These are phyloP conservation scores for Anacardium occidentale DNA, from an alignment of 345 rosid species.

Conservation along the genomic window DNA sequence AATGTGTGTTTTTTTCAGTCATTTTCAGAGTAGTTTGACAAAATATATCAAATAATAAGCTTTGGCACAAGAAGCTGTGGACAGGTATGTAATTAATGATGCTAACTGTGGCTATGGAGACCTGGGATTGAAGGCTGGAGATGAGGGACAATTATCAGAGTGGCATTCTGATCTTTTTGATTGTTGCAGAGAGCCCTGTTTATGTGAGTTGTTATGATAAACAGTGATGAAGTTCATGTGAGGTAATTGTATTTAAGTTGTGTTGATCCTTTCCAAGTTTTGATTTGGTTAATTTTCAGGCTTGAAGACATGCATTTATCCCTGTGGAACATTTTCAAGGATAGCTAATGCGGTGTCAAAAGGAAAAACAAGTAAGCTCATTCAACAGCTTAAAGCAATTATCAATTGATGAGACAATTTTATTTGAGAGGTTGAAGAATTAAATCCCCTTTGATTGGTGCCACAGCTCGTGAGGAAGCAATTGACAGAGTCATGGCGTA, in stretches of 20 bases:
- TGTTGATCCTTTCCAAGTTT: not conserved
- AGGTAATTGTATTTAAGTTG: not conserved
- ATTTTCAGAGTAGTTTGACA: too few species aligned
- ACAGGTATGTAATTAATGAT: conserved; percentile 30
- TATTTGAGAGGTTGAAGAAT: not conserved
- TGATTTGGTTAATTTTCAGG: conserved; percentile 4
- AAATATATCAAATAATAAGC: too few species aligned
- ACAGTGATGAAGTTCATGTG: not conserved
- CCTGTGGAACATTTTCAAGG: conserved; percentile 33
- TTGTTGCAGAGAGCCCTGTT: conserved; percentile 32
- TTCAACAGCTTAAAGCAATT: too few species aligned
- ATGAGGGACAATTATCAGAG: not conserved
- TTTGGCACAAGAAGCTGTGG: not conserved
- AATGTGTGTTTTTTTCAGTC: too few species aligned
- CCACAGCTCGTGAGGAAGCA: conserved; percentile 28
- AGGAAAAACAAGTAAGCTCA: conserved; percentile 29
- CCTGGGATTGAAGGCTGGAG: conserved; percentile 16
- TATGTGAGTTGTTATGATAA: conserved; percentile 26
- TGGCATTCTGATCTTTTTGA: conserved; percentile 32
- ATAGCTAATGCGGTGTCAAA: conserved; percentile 27
- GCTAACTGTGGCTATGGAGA: conserved; percentile 20
- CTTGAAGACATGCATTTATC: conserved; percentile 32
- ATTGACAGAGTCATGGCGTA: conserved; percentile 24
- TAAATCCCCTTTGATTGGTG: not conserved
- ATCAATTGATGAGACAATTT: not conserved